phyloP scores from a whole-genome alignment of 768 basidiomycete genomes.

The Leccinum longicurvipes region DNA sequence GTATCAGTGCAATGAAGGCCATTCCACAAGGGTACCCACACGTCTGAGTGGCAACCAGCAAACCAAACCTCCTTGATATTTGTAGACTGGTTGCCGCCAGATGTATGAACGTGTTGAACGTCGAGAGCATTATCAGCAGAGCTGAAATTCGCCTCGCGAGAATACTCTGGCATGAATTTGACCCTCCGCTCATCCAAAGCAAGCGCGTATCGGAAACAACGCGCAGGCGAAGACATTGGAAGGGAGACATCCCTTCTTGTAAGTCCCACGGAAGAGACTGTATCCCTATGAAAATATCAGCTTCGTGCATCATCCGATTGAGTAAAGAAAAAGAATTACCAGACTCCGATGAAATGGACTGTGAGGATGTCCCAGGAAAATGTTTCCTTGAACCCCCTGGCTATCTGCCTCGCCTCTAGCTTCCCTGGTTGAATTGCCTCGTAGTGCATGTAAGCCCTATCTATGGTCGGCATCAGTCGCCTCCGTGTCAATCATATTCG shows the following conservation, averaged over 20 bases:
- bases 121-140: background rate
- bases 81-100: background rate
- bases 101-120: background rate
- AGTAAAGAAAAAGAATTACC: background rate
- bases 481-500: background rate
- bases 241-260: background rate
- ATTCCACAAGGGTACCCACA: background rate
- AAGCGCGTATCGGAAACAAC: background rate
- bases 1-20: no score
- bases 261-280: background rate
- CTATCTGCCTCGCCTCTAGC: background rate
- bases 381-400: background rate
- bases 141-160: background rate
- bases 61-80: background rate
- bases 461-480: no score
- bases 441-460: background rate
- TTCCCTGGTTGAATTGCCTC: background rate
- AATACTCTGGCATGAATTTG: background rate
- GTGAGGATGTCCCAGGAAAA: background rate
- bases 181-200: background rate
- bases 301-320: background rate
- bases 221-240: background rate
- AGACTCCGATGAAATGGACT: background rate
- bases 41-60: background rate
- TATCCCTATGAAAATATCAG: background rate